A percentile compares a stretch with the other conserved stretches of the same genome.
phyloP scores from a whole-genome alignment of 2,329 filamentous ascomycete species.

The Tricladium varicosporioides region DNA sequence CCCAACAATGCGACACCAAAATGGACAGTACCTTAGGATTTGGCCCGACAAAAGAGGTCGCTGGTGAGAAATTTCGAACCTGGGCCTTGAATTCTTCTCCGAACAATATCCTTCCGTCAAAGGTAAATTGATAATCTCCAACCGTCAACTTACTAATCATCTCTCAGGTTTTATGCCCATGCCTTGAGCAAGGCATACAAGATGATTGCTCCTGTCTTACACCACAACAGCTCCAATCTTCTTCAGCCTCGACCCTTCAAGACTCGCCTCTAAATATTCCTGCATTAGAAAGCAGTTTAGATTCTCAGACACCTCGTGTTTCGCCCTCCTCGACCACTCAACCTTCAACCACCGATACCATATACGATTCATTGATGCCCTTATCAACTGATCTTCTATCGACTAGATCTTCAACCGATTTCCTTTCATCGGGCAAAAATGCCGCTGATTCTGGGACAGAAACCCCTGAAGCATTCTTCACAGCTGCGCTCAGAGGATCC shows the following conservation, averaged over 20 bases:
- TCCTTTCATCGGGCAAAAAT: constrained; percentile 3
- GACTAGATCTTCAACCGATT: constrained; percentile 1
- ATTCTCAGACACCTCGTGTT: not conserved
- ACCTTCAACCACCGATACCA: not conserved
- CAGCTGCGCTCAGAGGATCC: not conserved
- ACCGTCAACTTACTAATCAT: constrained; percentile 1
- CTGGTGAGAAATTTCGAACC: not conserved
- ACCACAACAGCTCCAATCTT: not conserved
- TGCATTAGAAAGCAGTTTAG: not conserved
- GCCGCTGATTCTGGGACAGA: not conserved
- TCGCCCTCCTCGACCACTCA: not conserved
- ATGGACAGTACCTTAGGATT: not conserved
- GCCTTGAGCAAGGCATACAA: not conserved
- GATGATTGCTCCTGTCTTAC: constrained; percentile 1
- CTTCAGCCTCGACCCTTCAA: not conserved
- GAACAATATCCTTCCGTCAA: not conserved
- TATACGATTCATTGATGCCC: not conserved
- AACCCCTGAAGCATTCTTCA: constrained; percentile 7
- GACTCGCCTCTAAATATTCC: constrained; percentile 3
- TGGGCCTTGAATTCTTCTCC: not conserved
- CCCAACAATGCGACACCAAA: not conserved
- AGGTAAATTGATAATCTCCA: constrained; percentile 1
- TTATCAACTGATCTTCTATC: not conserved
- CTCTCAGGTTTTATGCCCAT: not conserved
- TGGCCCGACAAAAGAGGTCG: not conserved